Conservation (phyloP, 805 yeast species). For the Komagataella mondaviorum region DNA sequence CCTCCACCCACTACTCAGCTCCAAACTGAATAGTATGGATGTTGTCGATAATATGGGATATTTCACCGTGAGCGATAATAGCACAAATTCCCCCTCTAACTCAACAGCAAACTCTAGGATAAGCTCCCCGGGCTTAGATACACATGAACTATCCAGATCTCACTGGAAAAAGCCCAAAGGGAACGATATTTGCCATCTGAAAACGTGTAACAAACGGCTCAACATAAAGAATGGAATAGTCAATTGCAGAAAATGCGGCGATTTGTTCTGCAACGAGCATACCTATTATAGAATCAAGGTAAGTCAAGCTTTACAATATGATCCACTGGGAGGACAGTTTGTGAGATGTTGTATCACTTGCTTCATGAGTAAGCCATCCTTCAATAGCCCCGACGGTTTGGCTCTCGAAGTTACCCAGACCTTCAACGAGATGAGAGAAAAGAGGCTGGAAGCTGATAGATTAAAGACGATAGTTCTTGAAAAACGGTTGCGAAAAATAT, state of each 20-base stretch:
- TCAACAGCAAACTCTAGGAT: neutral
- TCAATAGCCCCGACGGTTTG: slow-evolving; percentile 27
- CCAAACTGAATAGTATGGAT: slow-evolving; percentile 31
- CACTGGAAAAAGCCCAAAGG: slow-evolving; percentile 48
- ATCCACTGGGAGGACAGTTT: slow-evolving; percentile 46
- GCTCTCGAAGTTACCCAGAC: slow-evolving; percentile 27
- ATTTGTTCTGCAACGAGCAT: slow-evolving; percentile 54
- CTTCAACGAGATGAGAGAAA: slow-evolving; percentile 28
- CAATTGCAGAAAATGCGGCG: slow-evolving; percentile 72
- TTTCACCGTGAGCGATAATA: slow-evolving; percentile 8
- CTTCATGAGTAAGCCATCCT: slow-evolving; percentile 39
- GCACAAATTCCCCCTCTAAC: neutral
- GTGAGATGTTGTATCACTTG: slow-evolving; percentile 57
- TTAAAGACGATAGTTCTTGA: slow-evolving; percentile 46
- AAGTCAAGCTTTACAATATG: slow-evolving; percentile 30
- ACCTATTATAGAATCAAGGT: slow-evolving; percentile 40
- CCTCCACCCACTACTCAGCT: slow-evolving; percentile 14
- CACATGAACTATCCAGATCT: slow-evolving; percentile 17
- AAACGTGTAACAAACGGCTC: slow-evolving; percentile 27
- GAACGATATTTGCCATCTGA: slow-evolving; percentile 25
- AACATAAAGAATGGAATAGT: slow-evolving; percentile 41
- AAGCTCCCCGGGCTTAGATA: neutral
- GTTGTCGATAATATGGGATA: slow-evolving; percentile 25
- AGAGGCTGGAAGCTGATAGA: slow-evolving; percentile 30
- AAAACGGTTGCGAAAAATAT: slow-evolving; percentile 39